Evolutionary conservation across 2,329 filamentous ascomycete genomes (phyloP).

Genomic region (Penicillium sp.): DNA sequence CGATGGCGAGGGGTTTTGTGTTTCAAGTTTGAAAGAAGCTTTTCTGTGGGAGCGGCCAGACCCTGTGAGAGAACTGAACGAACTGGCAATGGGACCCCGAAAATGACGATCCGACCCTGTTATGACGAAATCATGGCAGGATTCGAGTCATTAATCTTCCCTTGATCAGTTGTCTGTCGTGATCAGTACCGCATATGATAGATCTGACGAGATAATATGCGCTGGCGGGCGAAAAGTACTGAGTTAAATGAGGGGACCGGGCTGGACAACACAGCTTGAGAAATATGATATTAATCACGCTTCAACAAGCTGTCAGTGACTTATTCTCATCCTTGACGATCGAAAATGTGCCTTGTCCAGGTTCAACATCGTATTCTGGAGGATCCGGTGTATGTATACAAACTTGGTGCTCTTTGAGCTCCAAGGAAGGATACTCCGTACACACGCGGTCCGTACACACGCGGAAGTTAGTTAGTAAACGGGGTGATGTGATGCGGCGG

Average conservation of each 20-base stretch:
- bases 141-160: neutral
- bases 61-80: neutral
- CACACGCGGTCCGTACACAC: neutral
- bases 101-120: neutral
- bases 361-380: neutral
- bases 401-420: too few relatives aligned
- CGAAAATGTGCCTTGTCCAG: neutral
- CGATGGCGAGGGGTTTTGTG: constrained; percentile 2
- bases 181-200: neutral
- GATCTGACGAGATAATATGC: neutral
- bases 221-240: neutral
- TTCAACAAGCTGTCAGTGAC: neutral
- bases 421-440: neutral
- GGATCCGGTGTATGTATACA: neutral
- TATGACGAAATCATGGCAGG: neutral
- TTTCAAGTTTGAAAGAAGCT: constrained; percentile 14
- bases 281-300: neutral
- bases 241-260: neutral
- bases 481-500: constrained; percentile 1
- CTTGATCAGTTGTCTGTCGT: neutral
- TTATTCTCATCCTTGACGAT: neutral
- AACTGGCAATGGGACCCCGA: neutral
- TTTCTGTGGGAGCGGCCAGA: constrained; percentile 2
- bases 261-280: neutral
- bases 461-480: neutral